These are phyloP conservation scores for Canavalia gladiata DNA, from an alignment of 306 rosid genomes.

Conservation along the genomic window DNA sequence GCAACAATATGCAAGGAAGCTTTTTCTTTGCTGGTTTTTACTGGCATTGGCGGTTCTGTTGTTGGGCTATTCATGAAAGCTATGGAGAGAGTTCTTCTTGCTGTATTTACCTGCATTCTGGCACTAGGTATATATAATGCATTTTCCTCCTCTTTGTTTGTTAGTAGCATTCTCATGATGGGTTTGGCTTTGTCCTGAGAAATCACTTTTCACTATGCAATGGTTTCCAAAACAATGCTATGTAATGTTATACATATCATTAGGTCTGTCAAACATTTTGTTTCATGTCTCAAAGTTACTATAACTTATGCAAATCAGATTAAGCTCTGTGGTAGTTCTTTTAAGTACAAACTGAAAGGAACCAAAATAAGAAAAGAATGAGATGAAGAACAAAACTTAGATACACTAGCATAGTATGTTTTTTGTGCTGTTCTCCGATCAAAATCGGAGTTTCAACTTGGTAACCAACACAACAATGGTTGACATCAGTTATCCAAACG, in stretches of 20 bases:
- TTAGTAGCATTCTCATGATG: constrained; percentile 8
- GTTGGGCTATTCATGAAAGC: constrained; percentile 19
- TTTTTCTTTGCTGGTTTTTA: not conserved
- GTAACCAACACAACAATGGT: no score
- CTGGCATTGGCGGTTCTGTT: constrained; percentile 6
- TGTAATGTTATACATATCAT: not conserved
- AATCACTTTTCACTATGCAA: not conserved
- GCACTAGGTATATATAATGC: constrained; percentile 51
- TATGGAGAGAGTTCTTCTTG: constrained; percentile 42
- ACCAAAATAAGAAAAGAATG: not conserved
- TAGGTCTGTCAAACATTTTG: not conserved
- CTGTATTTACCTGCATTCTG: constrained; percentile 43
- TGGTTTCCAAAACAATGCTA: not conserved
- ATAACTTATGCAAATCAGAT: not conserved
- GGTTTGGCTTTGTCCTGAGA: constrained; percentile 3
- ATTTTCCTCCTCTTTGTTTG: not conserved
- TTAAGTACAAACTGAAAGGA: not conserved
- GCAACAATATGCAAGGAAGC: constrained; percentile 25
- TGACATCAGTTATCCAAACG: no score
- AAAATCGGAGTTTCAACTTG: no score
- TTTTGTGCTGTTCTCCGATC: no score
- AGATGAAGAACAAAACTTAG: no score
- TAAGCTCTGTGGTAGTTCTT: not conserved
- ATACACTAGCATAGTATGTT: no score
- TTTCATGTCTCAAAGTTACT: not conserved